phyloP scores from a whole-genome alignment of 1,284 basidiomycete species.

The Xerocomus amazonicus region DNA sequence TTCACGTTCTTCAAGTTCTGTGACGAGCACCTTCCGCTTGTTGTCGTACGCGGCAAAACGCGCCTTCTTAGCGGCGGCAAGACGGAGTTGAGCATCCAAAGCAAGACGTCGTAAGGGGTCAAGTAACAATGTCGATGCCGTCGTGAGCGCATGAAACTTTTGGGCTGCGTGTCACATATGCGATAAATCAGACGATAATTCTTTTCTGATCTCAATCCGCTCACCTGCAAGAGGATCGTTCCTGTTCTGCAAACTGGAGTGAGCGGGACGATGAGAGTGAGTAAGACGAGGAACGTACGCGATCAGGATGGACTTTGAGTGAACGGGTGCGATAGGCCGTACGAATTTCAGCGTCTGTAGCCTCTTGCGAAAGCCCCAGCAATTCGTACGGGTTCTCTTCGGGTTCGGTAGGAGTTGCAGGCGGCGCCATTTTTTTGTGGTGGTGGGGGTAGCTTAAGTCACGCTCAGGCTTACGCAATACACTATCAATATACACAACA shows the following conservation, averaged over 20 bases:
- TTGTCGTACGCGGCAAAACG: constrained; percentile 74
- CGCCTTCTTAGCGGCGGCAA: constrained; percentile 67
- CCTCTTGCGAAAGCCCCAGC: constrained; percentile 61
- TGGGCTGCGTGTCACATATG: constrained; percentile 43
- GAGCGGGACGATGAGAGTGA: not conserved
- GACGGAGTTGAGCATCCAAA: constrained; percentile 74
- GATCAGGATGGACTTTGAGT: constrained; percentile 86
- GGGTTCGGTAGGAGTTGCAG: constrained; percentile 33
- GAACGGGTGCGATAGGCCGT: constrained; percentile 81
- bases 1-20: constrained; percentile 83
- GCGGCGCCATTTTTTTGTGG: constrained; percentile 23
- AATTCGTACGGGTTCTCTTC: constrained; percentile 76
- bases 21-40: constrained; percentile 77
- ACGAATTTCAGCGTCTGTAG: constrained; percentile 80
- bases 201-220: constrained; percentile 4
- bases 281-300: constrained; percentile 46
- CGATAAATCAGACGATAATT: not conserved
- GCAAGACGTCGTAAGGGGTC: constrained; percentile 82
- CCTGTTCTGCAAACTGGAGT: constrained; percentile 53
- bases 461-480: constrained; percentile 11
- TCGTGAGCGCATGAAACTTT: constrained; percentile 85
- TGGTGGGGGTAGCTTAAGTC: not conserved
- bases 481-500: not conserved
- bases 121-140: constrained; percentile 81
- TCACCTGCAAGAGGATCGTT: constrained; percentile 75